phyloP scores from a whole-genome alignment of 2,329 filamentous ascomycete genomes.

The Tolypocladium album region DNA sequence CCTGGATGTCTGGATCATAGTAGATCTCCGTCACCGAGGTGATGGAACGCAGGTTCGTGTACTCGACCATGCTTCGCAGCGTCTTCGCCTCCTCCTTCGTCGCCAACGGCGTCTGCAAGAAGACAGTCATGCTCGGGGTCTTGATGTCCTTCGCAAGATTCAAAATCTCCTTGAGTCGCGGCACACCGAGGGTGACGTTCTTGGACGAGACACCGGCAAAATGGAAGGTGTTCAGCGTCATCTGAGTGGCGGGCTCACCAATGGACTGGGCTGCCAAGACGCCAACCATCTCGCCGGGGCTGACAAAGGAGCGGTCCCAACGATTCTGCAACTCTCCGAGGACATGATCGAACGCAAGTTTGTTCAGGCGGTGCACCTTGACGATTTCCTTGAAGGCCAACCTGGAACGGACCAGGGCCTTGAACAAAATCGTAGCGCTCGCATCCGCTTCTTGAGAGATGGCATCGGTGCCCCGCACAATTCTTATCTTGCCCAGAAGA shows the following conservation, averaged over 20 bases:
- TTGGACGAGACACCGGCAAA: conserved; percentile 99
- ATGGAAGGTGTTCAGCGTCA: conserved; percentile 99
- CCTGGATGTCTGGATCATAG: conserved; percentile 84
- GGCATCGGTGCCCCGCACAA: conserved; percentile 75
- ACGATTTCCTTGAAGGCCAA: conserved; percentile 91
- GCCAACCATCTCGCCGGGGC: conserved; percentile 96
- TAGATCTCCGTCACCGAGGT: conserved; percentile 92
- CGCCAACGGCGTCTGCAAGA: conserved; percentile 53
- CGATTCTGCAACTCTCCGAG: conserved; percentile 82
- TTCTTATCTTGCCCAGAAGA: conserved; percentile 65
- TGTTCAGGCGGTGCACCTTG: conserved; percentile 74
- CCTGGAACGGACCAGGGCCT: conserved; percentile 78
- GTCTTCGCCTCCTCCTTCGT: conserved; percentile 74
- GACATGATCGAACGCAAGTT: conserved; percentile 85
- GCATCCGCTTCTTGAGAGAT: conserved; percentile 80
- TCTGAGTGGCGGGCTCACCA: conserved; percentile 96
- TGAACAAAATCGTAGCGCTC: conserved; percentile 85
- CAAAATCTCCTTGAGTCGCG: conserved; percentile 97
- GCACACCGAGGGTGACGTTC: conserved; percentile 98
- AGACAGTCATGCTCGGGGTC: conserved; percentile 94
- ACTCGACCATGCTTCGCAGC: conserved; percentile 82
- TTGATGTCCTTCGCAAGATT: conserved; percentile 98
- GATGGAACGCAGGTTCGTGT: conserved; percentile 86
- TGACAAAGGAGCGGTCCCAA: conserved; percentile 77
- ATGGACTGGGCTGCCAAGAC: conserved; percentile 97